phyloP scores from a whole-genome alignment of 805 yeast genomes.

The Saturnispora dispora region DNA sequence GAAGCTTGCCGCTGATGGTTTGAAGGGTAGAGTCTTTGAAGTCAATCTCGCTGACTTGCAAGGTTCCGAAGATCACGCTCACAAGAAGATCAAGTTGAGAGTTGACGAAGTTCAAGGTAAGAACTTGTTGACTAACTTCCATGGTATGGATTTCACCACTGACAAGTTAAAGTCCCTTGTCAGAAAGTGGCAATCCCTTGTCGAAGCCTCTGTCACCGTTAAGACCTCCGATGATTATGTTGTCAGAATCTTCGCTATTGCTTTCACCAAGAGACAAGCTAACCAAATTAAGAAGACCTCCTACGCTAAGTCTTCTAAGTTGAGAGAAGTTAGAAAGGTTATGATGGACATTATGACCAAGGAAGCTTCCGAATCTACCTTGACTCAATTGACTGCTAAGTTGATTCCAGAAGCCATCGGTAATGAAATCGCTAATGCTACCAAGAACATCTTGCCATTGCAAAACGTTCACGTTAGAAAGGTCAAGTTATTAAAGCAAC shows the following conservation, averaged over 20 bases:
- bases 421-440: constrained; percentile 95
- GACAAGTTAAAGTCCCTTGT: constrained; percentile 97
- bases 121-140: constrained; percentile 98
- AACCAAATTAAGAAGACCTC: constrained; percentile 97
- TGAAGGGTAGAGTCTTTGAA: constrained; percentile 96
- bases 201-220: constrained; percentile 96
- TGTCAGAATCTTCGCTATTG: constrained; percentile 92
- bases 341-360: constrained; percentile 93
- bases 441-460: constrained; percentile 91
- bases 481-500: constrained; percentile 97
- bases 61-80: constrained; percentile 97
- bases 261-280: constrained; percentile 96
- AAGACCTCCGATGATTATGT: constrained; percentile 97
- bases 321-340: constrained; percentile 95
- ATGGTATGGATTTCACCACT: constrained; percentile 96
- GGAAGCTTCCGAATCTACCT: constrained; percentile 90
- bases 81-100: constrained; percentile 95
- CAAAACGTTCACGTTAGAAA: constrained; percentile 99
- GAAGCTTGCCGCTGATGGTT: constrained; percentile 95
- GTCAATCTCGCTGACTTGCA: constrained; percentile 94
- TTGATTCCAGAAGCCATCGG: constrained; percentile 98
- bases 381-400: constrained; percentile 94
- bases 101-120: constrained; percentile 99
- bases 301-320: constrained; percentile 95
- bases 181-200: constrained; percentile 98